Evolutionary conservation across 129 eudicot species (phyloP), one percentile per base, ranked within the genome.

Genomic region (Helianthus tuberosus): DNA sequence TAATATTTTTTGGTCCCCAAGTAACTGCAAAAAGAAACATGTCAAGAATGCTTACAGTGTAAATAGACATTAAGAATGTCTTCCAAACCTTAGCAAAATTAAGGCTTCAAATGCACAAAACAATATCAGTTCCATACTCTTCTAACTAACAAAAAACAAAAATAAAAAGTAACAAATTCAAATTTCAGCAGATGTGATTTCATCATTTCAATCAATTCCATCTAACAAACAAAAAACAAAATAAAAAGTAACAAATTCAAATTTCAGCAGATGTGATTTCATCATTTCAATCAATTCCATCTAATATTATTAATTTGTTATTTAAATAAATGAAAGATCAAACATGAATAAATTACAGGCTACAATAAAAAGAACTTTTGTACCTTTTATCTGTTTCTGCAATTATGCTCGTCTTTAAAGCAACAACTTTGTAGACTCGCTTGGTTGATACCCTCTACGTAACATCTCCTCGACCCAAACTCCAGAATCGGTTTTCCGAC

Each of bases 401-500:
- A 36, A 67, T 29, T 55, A 77, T 70, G 73, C 12, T 9, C 44
- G 43, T 29, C 65, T 63, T 68, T 73, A 80, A 8, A 79, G 58
- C 27, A 80, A 49, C 11, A 60, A 8, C 64, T 57, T 36, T 20
- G 88, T 78, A 64, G 16, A 50, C 47, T 83, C 78, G 55, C 84
- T 75, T 36, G 86, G 90, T 17, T 51, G 60, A 75, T 73, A 83
- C 66, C 96, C 95, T 76, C 81, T 79, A 51, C 63, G 72, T 8
- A 51, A 15, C 98, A 93, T 90, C 84, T 90, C 88, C 65, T 83
- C 84, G 50, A 50, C 13, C 88, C 86, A 86, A 57, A 41, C 52
- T 44, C 50, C 79, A 61, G 88, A 97, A 57, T 93, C 97, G 23
- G 69, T 41, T 57, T 2, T 71, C 77, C 85, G 78, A 57, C 97